phyloP scores from a whole-genome alignment of 1,139 yeast species.

The Nakaseomyces sp. region DNA sequence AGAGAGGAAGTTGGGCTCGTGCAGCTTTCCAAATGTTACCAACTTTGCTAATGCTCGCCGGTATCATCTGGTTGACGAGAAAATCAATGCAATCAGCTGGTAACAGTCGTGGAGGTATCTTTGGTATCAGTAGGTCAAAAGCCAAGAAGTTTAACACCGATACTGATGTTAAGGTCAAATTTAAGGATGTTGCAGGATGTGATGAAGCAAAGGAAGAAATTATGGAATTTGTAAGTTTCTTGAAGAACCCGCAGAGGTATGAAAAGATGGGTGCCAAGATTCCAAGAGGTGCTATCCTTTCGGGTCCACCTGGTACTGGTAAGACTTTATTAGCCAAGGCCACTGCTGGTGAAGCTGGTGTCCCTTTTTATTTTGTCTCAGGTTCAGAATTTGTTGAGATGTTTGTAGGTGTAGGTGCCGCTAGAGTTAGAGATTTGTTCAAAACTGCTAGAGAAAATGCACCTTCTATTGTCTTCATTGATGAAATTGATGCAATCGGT shows the following conservation, averaged over 20 bases:
- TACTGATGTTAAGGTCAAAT: slow-evolving; percentile 77
- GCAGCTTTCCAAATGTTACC: slow-evolving; percentile 57
- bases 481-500: slow-evolving; percentile 98
- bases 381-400: slow-evolving; percentile 98
- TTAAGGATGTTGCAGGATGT: slow-evolving; percentile 95
- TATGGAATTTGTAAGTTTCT: slow-evolving; percentile 91
- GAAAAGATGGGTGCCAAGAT: slow-evolving; percentile 92
- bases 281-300: slow-evolving; percentile 93
- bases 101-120: slow-evolving; percentile 46
- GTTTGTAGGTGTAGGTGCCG: slow-evolving; percentile 99
- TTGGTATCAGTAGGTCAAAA: slow-evolving; percentile 73
- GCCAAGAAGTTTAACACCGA: slow-evolving; percentile 91
- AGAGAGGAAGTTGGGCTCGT: slow-evolving; percentile 49
- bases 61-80: slow-evolving; percentile 59
- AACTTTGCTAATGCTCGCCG: slow-evolving; percentile 60
- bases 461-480: slow-evolving; percentile 88
- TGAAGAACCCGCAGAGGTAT: slow-evolving; percentile 81
- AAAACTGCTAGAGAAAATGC: slow-evolving; percentile 88
- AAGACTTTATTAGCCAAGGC: slow-evolving; percentile 95
- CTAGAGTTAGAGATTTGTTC: slow-evolving; percentile 90
- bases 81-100: slow-evolving; percentile 45
- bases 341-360: slow-evolving; percentile 98
- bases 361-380: slow-evolving; percentile 87
- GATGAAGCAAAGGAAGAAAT: slow-evolving; percentile 97
- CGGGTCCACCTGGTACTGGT: slow-evolving; percentile 99